Evolutionary conservation across 306 rosid genomes (phyloP), one percentile per base, ranked within the genome.

Genomic region (Acacia acuminata): DNA sequence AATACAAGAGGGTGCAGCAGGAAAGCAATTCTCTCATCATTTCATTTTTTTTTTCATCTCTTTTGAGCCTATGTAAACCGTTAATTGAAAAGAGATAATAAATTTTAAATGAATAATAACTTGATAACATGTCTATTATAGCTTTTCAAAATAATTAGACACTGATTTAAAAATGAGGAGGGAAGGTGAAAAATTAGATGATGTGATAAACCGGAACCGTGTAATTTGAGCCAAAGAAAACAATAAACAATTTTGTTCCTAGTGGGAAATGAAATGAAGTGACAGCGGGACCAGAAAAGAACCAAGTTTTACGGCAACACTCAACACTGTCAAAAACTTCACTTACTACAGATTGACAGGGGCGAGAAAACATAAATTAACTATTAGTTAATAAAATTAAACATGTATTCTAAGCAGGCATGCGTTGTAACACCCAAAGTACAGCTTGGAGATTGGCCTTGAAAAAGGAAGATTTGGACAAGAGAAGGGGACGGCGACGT

Each of bases 311-410:
- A 79, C 51, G 43, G 80, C 69, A 22, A 48, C 77, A 65, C 81
- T 84, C 76, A 66, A 73, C 27, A 79, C 71, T 53, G 86, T 73
- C 63, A 34, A 45, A 45, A 43, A 71, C 30, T 51, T 44, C 48
- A 65, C 7, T 8, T 3, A 58, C 32, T 5, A 71, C 63, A 38
- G 53, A 38, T 83, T 77, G 77, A 82, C 83, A 40, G 14, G 63
- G 72, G 63, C 74, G 67, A 60, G 14, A 34, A 22, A 22, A 24
- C 50, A 36, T 8, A 20, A 7, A 19, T 20, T 17, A 51, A 20
- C 61, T 20, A 7, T 55, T 20, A 55, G 19, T 55, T 19, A 55
- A 55, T 55, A 55, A 8, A 20, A 55, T 55, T 55, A 55, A 7
- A 19, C 2, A 4, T 16, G 6, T 5, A 17, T 48, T 4, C 55